Base-by-base conservation (phyloP, 2,329 filamentous ascomycete genomes). In the Beauveria scarabaeidicola region DNA sequence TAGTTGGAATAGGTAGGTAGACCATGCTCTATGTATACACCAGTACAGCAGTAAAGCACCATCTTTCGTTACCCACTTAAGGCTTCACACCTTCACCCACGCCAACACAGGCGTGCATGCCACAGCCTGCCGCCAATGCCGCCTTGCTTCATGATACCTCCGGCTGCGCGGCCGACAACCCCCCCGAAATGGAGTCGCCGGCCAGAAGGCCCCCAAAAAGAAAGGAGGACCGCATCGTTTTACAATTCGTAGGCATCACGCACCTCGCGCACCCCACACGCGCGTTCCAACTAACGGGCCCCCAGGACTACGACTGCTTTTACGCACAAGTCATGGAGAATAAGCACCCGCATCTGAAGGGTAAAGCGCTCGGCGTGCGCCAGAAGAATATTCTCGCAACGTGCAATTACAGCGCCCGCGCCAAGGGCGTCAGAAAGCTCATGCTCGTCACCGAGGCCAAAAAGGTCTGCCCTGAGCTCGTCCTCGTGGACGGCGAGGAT, bases 381-480 rank as follows among this genome's bases (percentile, higher is more conserved):
- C 92, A 97, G 74, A 97, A 97, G 74, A 90, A 91, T 70, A 96
- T 97, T 59, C 80, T 94, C 44, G 90, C 92, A 23, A 96, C 91
- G 5, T 95, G 90, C 80, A 97, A 97, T 74, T 97, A 97, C 72
- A 90, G 89, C 69, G 93, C 93, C 23, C 85, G 93, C 40, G 77
- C 84, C 55, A 81, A 75, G n/a, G 85, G 84, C 58, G 79, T 92
- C 58, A 79, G 82, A 71, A 97, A 99, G 76, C 80, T 97, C 62
- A 91, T 95, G 79, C 82, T 91, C 64, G 85, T 97, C 69, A 82
- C 80, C 57, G 91, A 97, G 63, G 94, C 93, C 4, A 89, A 84
- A 73, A 85, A 81, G 66, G 72, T 86, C 29, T 96, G 91, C 65
- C 91, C 92, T 0, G 90, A 96, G 60, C 82, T 96, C 17, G 84